These are phyloP conservation scores for Trichocladium antarcticum DNA, from an alignment of 495 filamentous ascomycete genomes.

Conservation along the genomic window DNA sequence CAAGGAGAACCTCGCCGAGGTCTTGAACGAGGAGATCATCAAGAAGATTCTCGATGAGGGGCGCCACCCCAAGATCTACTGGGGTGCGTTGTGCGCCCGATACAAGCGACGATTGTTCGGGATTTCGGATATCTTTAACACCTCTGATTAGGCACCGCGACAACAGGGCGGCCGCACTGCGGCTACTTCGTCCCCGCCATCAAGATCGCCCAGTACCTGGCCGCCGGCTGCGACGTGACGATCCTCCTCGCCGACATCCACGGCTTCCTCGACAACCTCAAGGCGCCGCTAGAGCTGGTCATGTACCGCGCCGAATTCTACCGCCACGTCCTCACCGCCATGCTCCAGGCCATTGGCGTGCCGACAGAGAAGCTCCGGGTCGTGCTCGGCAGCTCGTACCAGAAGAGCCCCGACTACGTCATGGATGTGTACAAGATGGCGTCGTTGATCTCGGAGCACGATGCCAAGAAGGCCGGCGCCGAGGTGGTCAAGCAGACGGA, in stretches of 20 bases:
- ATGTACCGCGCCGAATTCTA: conserved; percentile 67
- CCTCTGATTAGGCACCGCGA: conserved; percentile 52
- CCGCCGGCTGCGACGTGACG: conserved; percentile 69
- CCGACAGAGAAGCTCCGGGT: conserved; percentile 71
- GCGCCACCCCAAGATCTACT: conserved; percentile 69
- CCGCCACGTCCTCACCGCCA: conserved; percentile 48
- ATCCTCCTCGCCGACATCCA: conserved; percentile 77
- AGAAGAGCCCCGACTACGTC: conserved; percentile 54
- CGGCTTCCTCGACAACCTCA: conserved; percentile 71
- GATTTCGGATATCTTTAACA: background rate
- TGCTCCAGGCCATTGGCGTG: conserved; percentile 61
- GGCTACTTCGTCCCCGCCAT: conserved; percentile 75
- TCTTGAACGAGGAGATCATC: conserved; percentile 78
- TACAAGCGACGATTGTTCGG: too few species aligned
- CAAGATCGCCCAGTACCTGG: conserved; percentile 82
- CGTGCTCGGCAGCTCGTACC: conserved; percentile 76
- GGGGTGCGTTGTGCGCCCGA: conserved; percentile 43
- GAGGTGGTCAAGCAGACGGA: conserved; percentile 87
- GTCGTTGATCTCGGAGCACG: conserved; percentile 48
- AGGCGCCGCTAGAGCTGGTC: conserved; percentile 82
- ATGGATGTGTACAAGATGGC: conserved; percentile 61
- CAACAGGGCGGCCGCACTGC: conserved; percentile 41
- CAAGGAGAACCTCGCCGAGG: conserved; percentile 66
- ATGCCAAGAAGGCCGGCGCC: conserved; percentile 76
- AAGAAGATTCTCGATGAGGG: conserved; percentile 62